Conservation (phyloP, 768 basidiomycete species). For the Russula brevipes region DNA sequence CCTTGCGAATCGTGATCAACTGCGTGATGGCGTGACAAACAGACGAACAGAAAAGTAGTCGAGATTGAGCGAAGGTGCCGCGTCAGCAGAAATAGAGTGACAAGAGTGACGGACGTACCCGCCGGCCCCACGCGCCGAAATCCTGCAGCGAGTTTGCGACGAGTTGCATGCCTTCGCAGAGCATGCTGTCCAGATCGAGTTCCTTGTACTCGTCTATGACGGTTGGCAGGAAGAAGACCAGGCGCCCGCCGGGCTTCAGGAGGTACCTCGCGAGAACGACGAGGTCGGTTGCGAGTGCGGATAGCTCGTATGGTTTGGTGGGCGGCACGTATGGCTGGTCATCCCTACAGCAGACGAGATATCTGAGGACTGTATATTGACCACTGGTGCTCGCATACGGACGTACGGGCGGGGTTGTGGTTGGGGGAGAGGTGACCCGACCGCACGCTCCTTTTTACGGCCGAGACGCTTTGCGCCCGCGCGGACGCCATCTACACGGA, state of each 20-base stretch:
- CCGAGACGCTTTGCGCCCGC: conserved; percentile 82
- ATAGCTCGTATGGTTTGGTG: conserved; percentile 88
- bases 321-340: conserved; percentile 81
- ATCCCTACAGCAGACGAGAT: conserved; percentile 34
- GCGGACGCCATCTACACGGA: conserved; percentile 75
- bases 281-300: conserved; percentile 74
- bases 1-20: conserved; percentile 90
- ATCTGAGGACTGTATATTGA: background rate
- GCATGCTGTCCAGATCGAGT: conserved; percentile 71
- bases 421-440: conserved; percentile 25
- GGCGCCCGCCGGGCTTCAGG: conserved; percentile 76
- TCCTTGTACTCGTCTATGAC: conserved; percentile 89
- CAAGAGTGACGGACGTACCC: conserved; percentile 47
- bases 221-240: conserved; percentile 95
- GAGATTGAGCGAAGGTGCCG: background rate
- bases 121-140: conserved; percentile 91
- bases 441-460: conserved; percentile 47
- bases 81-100: too few relatives aligned
- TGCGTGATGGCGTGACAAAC: conserved; percentile 30
- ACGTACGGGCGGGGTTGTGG: conserved; percentile 40
- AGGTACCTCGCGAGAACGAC: conserved; percentile 77
- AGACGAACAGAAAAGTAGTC: background rate
- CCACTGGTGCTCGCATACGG: background rate
- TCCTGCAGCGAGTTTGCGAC: conserved; percentile 86
- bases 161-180: conserved; percentile 84